Conservation (phyloP, 805 yeast genomes). For the Candida corydali region DNA sequence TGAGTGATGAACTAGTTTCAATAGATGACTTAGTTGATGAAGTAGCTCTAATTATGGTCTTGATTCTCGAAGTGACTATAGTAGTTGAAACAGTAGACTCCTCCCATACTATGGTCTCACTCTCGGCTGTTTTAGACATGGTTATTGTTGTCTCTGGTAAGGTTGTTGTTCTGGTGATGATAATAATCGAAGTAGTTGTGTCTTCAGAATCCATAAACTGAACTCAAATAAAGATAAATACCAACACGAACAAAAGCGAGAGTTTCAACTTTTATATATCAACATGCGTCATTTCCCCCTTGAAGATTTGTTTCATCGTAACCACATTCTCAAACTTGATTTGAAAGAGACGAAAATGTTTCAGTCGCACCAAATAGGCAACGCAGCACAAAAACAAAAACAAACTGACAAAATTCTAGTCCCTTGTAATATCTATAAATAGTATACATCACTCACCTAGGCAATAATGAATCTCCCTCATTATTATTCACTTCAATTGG, state of each 20-base stretch:
- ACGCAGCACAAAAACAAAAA: not conserved
- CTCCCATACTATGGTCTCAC: conserved; percentile 1
- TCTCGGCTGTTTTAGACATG: not conserved
- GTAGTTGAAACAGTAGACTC: not conserved
- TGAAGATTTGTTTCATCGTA: not conserved
- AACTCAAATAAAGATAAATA: too few relatives aligned
- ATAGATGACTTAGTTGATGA: not conserved
- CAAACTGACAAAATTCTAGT: not conserved
- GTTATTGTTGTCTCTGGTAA: conserved; percentile 1
- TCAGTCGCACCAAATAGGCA: too few relatives aligned
- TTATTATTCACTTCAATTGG: conserved; percentile 14
- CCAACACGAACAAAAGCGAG: too few relatives aligned
- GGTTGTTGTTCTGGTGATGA: not conserved
- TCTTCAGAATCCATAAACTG: not conserved
- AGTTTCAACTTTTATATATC: too few relatives aligned
- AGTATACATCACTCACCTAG: not conserved
- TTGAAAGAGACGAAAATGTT: too few relatives aligned
- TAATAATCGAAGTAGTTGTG: conserved; percentile 2
- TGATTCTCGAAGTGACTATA: not conserved
- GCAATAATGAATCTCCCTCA: not conserved
- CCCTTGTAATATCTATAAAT: not conserved
- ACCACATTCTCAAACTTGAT: too few relatives aligned
- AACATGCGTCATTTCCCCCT: too few relatives aligned
- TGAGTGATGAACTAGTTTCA: not conserved
- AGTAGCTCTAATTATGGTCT: not conserved